Percentiles rank a stretch among this genome's conserved stretches.
These are phyloP conservation scores for Amauroascus niger DNA, from an alignment of 2,329 filamentous ascomycete species.

Conservation along the genomic window DNA sequence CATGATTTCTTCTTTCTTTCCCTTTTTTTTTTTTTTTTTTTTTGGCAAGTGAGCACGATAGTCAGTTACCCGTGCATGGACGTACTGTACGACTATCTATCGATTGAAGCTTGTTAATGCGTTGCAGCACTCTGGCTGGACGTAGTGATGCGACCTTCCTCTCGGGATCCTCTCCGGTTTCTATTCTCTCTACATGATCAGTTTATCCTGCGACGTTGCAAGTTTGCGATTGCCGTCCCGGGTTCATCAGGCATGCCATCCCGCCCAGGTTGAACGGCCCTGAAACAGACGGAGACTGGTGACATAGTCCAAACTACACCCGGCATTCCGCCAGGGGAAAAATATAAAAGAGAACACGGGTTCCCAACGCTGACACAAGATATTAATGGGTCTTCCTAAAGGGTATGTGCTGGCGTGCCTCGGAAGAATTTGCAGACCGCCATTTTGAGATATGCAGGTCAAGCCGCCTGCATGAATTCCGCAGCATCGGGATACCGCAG, in stretches of 20 bases:
- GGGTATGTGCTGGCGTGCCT: not conserved
- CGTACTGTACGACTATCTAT: no score
- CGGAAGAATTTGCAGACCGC: not conserved
- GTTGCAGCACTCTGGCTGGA: no score
- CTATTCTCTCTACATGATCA: not conserved
- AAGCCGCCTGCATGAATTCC: slow-evolving; percentile 24
- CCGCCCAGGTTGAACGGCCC: not conserved
- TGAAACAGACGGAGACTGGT: no score
- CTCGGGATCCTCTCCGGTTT: no score
- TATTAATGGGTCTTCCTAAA: not conserved
- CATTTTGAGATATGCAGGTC: not conserved
- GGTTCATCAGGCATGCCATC: not conserved
- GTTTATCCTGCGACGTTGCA: not conserved
- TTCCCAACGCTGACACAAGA: not conserved
- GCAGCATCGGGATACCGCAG: slow-evolving; percentile 68
- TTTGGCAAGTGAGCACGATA: no score
- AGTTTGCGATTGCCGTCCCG: not conserved
- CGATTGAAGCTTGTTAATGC: no score
- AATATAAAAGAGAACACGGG: not conserved
- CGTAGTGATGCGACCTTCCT: no score
- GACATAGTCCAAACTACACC: no score
- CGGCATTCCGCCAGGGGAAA: no score
- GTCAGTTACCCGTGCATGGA: no score
- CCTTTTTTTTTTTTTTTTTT: no score
- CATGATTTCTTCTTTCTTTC: no score